Evolutionary conservation across 257 asterid species (phyloP).

Genomic region (Fraxinus americana): DNA sequence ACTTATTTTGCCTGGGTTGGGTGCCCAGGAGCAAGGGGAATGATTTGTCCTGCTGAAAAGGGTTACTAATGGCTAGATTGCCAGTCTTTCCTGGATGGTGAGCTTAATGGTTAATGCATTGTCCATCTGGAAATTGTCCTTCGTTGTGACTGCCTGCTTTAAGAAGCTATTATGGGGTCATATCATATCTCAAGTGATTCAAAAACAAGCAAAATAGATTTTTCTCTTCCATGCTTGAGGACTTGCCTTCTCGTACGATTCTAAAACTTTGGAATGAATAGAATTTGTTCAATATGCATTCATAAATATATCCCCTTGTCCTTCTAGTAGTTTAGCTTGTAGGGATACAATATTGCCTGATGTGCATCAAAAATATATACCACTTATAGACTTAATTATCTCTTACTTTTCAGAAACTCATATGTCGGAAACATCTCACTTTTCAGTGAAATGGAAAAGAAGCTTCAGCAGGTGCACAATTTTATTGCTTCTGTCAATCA

Average conservation of each 20-base stretch:
- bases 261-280: slow-evolving; percentile 4
- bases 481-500: slow-evolving; percentile 19
- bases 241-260: background rate
- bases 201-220: slow-evolving; percentile 1
- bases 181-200: background rate
- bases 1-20: background rate
- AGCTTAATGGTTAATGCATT: background rate
- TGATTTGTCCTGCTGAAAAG: background rate
- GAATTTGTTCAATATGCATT: background rate
- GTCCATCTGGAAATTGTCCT: background rate
- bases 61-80: slow-evolving; percentile 9
- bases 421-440: slow-evolving; percentile 72
- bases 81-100: background rate
- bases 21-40: background rate
- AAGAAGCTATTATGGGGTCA: slow-evolving; percentile 3
- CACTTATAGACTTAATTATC: slow-evolving; percentile 22
- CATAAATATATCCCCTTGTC: background rate
- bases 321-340: slow-evolving; percentile 2
- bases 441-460: slow-evolving; percentile 73
- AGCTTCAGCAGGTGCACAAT: slow-evolving; percentile 73
- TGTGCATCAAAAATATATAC: slow-evolving; percentile 17
- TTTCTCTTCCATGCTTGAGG: background rate
- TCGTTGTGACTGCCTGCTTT: background rate
- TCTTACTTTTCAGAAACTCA: slow-evolving; percentile 61
- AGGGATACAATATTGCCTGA: slow-evolving; percentile 12